These are phyloP conservation scores for Vitis hybrid DNA, from an alignment of 177 flowering plant species.

Conservation along the genomic window DNA sequence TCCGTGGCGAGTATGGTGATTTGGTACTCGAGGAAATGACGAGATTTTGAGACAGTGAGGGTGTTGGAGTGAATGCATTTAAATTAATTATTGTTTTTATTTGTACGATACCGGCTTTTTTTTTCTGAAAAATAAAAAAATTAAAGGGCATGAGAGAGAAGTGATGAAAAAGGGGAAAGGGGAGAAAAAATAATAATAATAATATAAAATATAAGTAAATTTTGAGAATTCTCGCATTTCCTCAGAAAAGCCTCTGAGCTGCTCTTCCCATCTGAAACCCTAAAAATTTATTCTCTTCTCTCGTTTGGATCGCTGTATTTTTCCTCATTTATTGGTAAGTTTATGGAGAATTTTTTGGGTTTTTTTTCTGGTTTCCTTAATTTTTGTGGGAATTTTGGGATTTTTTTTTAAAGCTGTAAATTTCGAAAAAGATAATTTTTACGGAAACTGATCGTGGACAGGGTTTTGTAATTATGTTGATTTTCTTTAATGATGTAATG, in stretches of 20 bases:
- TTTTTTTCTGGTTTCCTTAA: background rate
- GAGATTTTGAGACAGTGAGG: no score
- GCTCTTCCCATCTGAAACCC: constrained; percentile 21
- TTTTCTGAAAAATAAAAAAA: no score
- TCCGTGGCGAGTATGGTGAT: no score
- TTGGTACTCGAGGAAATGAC: no score
- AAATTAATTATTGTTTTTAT: no score
- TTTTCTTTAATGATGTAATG: background rate
- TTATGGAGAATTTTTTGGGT: constrained; percentile 13
- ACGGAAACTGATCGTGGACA: background rate
- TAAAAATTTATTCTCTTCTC: constrained; percentile 14
- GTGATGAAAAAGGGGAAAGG: background rate
- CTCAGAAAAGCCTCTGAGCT: constrained; percentile 6
- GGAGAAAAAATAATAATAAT: background rate
- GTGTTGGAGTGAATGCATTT: no score
- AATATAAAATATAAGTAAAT: constrained; percentile 9
- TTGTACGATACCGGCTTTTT: no score
- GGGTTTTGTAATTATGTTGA: background rate
- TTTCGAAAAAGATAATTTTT: constrained; percentile 1
- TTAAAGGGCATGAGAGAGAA: no score
- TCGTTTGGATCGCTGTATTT: constrained; percentile 9
- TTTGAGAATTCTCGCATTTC: constrained; percentile 18
- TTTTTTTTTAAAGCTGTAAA: background rate
- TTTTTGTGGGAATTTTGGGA: background rate
- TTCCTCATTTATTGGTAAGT: constrained; percentile 33